Percentiles rank a stretch among this genome's conserved stretches.
phyloP scores from a whole-genome alignment of 371 early-diverging fungal species.

The Fennellomyces sp. region DNA sequence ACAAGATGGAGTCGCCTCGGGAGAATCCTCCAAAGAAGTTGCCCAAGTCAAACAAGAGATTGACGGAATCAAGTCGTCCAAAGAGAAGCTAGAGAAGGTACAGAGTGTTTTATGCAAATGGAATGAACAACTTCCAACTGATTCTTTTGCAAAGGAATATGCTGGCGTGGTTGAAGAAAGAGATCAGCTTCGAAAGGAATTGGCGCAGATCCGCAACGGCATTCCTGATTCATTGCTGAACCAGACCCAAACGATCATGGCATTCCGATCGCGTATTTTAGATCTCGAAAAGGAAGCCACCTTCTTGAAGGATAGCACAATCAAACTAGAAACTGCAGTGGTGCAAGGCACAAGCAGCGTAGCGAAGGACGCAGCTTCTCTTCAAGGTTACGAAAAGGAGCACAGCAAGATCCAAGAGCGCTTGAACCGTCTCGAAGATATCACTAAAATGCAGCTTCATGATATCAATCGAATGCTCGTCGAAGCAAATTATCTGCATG shows the following conservation, averaged over 20 bases:
- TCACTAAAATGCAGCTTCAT: constrained; percentile 62
- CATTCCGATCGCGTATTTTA: constrained; percentile 47
- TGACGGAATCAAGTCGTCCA: constrained; percentile 60
- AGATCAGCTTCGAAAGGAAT: constrained; percentile 66
- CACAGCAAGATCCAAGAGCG: constrained; percentile 66
- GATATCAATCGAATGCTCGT: constrained; percentile 71
- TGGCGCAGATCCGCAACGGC: constrained; percentile 60
- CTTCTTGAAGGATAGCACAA: constrained; percentile 34
- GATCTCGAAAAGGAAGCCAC: constrained; percentile 50
- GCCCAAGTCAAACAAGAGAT: constrained; percentile 23
- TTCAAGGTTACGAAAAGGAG: constrained; percentile 48
- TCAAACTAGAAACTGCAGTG: constrained; percentile 30
- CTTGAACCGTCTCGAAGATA: constrained; percentile 63
- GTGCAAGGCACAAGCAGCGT: constrained; percentile 43
- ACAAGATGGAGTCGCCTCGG: constrained; percentile 17
- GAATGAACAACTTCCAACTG: neutral
- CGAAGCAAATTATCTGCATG: constrained; percentile 61
- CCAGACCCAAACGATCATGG: constrained; percentile 52
- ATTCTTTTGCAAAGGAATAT: constrained; percentile 51
- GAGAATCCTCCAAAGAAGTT: constrained; percentile 17
- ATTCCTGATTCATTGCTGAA: constrained; percentile 52
- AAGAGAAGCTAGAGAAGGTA: constrained; percentile 68
- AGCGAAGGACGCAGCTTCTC: constrained; percentile 30
- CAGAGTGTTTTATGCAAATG: neutral
- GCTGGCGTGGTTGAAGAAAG: constrained; percentile 58